phyloP scores from a whole-genome alignment of 2,329 filamentous ascomycete species.

The Zelopaecilomyces penicillatus region DNA sequence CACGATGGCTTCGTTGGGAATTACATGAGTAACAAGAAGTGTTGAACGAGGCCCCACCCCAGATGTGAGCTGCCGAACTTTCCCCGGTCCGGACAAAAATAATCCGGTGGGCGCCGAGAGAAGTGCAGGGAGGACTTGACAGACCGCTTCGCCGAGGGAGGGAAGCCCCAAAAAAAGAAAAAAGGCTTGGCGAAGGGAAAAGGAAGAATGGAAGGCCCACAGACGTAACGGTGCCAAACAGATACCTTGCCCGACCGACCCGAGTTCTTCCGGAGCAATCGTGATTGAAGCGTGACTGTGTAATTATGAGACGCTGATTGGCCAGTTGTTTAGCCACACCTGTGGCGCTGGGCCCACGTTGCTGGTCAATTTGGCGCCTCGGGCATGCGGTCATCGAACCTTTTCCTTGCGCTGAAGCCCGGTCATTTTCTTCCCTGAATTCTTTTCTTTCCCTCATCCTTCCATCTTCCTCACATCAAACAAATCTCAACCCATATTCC shows the following conservation, averaged over 20 bases:
- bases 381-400: constrained; percentile 34
- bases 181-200: neutral
- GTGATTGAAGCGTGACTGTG: constrained; percentile 15
- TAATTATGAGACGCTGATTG: constrained; percentile 32
- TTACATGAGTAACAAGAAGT: too few species aligned
- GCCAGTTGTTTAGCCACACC: constrained; percentile 12
- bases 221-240: neutral
- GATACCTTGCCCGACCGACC: constrained; percentile 9
- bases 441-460: constrained; percentile 7
- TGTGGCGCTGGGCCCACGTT: constrained; percentile 19
- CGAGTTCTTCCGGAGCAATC: constrained; percentile 27
- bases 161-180: neutral
- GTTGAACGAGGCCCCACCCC: too few species aligned
- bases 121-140: too few species aligned
- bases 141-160: neutral
- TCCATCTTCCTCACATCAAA: constrained; percentile 10
- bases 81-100: constrained; percentile 7
- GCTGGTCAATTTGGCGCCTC: neutral
- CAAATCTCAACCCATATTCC: constrained; percentile 8
- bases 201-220: neutral
- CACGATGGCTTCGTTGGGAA: too few species aligned
- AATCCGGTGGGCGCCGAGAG: constrained; percentile 5
- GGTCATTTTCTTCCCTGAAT: constrained; percentile 17
- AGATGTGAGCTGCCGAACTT: constrained; percentile 11
- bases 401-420: constrained; percentile 14